These are phyloP conservation scores for Alternaria solani DNA, from an alignment of 2,329 filamentous ascomycete genomes.

Conservation along the genomic window DNA sequence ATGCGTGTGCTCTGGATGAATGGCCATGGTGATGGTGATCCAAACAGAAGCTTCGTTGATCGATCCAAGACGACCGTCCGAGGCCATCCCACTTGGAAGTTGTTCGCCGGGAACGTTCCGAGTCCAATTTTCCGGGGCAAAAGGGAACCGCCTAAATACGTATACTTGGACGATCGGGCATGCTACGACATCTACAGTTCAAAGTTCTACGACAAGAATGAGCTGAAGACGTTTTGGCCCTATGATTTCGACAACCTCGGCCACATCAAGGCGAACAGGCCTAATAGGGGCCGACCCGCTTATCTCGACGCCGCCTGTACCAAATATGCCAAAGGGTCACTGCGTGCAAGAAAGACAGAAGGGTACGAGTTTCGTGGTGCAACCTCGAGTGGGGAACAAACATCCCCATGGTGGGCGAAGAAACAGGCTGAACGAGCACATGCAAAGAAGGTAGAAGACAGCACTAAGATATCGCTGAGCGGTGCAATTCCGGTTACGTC, in stretches of 20 bases:
- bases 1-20: slow-evolving; percentile 50
- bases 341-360: slow-evolving; percentile 3
- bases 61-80: slow-evolving; percentile 7
- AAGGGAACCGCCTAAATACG: slow-evolving; percentile 47
- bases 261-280: slow-evolving; percentile 40
- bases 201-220: slow-evolving; percentile 34
- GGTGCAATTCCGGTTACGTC: neutral
- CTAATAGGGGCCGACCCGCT: slow-evolving; percentile 51
- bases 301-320: slow-evolving; percentile 24
- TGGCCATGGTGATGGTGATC: slow-evolving; percentile 47
- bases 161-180: slow-evolving; percentile 53
- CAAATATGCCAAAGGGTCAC: slow-evolving; percentile 15
- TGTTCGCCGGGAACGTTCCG: slow-evolving; percentile 46
- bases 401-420: neutral
- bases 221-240: slow-evolving; percentile 44
- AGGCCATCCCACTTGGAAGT: slow-evolving; percentile 52
- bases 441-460: neutral
- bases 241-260: slow-evolving; percentile 50
- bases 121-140: slow-evolving; percentile 34
- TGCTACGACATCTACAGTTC: slow-evolving; percentile 45
- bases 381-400: neutral
- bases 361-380: slow-evolving; percentile 3
- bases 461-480: neutral
- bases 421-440: neutral
- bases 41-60: slow-evolving; percentile 34